Evolutionary conservation across 2,329 filamentous ascomycete genomes (phyloP).

Genomic region (Claviceps sp.): DNA sequence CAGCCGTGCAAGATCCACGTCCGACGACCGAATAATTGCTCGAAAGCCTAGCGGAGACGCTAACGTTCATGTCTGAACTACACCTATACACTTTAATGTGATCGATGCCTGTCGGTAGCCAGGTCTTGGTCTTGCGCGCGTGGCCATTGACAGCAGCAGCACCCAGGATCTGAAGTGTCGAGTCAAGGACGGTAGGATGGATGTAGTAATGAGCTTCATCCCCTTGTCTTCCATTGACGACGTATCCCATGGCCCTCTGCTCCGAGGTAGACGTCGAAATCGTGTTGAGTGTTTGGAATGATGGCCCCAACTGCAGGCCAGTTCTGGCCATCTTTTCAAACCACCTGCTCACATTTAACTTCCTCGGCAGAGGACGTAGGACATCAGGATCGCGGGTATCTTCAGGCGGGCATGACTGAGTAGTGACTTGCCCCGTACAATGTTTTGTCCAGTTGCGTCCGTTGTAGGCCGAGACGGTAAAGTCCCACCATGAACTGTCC

Average conservation of each 20-base stretch:
- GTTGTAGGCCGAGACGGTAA: constrained; percentile 14
- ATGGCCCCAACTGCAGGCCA: not conserved
- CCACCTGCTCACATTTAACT: not conserved
- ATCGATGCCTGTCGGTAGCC: not conserved
- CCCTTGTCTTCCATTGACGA: not conserved
- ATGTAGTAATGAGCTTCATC: not conserved
- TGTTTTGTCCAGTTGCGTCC: constrained; percentile 12
- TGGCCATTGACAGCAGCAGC: not conserved
- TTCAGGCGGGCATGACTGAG: not conserved
- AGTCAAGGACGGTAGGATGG: constrained; percentile 1
- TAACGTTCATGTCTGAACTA: not conserved
- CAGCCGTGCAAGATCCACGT: not conserved
- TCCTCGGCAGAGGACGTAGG: not conserved
- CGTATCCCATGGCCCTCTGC: not conserved
- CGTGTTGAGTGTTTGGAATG: not conserved
- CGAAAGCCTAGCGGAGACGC: not conserved
- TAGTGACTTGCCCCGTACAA: not conserved
- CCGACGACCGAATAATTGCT: not conserved
- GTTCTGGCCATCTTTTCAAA: not conserved
- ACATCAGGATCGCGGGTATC: not conserved
- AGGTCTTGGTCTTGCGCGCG: not conserved
- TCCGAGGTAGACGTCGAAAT: not conserved
- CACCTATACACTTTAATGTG: not conserved
- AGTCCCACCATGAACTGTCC: constrained; percentile 19
- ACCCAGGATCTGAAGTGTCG: not conserved